These are phyloP conservation scores for Letharia columbiana DNA, from an alignment of 495 filamentous ascomycete species.

Conservation along the genomic window DNA sequence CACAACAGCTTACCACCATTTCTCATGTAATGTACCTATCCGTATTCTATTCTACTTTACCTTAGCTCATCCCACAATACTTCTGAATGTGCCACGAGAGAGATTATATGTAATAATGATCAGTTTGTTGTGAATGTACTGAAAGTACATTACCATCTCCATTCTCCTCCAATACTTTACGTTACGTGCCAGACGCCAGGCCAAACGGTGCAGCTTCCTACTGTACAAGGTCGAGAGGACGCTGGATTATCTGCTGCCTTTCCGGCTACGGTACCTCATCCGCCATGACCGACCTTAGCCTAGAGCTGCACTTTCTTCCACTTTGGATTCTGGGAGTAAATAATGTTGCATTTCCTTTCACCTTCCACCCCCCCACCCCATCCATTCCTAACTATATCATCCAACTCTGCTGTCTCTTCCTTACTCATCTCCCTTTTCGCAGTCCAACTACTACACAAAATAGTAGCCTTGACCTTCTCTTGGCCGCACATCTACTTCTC, in stretches of 20 bases:
- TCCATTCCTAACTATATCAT: background rate
- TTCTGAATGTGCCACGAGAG: too few relatives aligned
- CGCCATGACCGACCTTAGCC: background rate
- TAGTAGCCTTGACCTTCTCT: background rate
- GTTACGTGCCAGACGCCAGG: background rate
- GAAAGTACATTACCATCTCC: too few relatives aligned
- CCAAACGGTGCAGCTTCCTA: background rate
- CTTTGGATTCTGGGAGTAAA: background rate
- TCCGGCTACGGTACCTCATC: too few relatives aligned
- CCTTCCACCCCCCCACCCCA: too few relatives aligned
- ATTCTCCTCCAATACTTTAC: too few relatives aligned
- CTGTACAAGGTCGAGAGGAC: background rate
- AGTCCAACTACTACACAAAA: background rate
- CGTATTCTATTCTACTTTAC: too few relatives aligned
- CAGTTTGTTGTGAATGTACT: background rate
- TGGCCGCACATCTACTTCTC: background rate
- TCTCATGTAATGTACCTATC: too few relatives aligned
- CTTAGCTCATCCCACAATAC: too few relatives aligned
- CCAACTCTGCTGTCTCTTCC: background rate
- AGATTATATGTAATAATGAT: too few relatives aligned
- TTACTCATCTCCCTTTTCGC: background rate
- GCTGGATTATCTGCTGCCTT: background rate
- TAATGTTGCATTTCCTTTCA: background rate
- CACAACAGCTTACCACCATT: too few relatives aligned
- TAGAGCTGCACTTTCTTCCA: too few relatives aligned